phyloP scores from a whole-genome alignment of 2,329 filamentous ascomycete genomes.

The Fusarium pininemorale region DNA sequence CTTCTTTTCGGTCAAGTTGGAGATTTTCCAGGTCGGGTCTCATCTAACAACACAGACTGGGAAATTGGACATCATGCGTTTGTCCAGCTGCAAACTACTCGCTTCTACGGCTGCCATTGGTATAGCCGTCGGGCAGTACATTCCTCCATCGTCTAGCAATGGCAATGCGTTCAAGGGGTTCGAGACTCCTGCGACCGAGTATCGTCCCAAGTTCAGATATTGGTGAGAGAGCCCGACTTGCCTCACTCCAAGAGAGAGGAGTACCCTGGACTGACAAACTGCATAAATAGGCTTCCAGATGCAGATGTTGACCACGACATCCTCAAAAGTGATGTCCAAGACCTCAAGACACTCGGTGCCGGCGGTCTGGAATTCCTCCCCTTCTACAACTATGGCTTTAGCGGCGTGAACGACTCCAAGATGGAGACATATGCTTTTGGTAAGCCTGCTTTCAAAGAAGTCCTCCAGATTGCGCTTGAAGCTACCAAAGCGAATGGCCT shows the following conservation, averaged over 20 bases:
- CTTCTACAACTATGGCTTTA: not conserved
- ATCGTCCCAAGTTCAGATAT: not conserved
- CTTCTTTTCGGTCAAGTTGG: too few relatives aligned
- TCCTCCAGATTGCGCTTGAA: not conserved
- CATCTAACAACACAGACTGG: too few relatives aligned
- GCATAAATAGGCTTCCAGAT: not conserved
- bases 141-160: too few relatives aligned
- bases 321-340: not conserved
- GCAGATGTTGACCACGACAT: not conserved
- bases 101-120: too few relatives aligned
- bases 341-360: not conserved
- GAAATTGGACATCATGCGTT: too few relatives aligned
- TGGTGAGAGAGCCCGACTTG: not conserved
- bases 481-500: not conserved
- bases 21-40: too few relatives aligned
- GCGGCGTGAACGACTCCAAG: not conserved
- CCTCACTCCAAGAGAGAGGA: too few relatives aligned
- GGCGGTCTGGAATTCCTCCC: not conserved
- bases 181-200: not conserved
- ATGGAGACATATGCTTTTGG: not conserved
- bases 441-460: fast-evolving
- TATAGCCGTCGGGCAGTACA: too few relatives aligned
- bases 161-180: too few relatives aligned
- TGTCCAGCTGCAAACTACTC: too few relatives aligned
- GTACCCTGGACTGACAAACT: too few relatives aligned